phyloP scores from a whole-genome alignment of 2,329 filamentous ascomycete species.

The Nemania serpens region DNA sequence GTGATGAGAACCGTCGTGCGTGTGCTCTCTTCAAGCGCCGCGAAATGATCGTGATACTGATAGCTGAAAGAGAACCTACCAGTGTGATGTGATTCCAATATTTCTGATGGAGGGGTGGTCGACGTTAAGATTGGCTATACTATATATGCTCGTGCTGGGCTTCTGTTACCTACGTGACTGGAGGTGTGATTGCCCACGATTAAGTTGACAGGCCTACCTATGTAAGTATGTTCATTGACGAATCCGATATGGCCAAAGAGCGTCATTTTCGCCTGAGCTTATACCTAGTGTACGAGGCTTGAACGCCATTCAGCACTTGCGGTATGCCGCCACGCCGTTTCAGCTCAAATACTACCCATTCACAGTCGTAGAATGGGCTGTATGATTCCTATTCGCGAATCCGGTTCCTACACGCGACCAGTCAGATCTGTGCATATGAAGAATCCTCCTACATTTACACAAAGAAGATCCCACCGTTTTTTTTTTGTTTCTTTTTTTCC shows the following conservation, averaged over 20 bases:
- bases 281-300: conserved; percentile 1
- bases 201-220: neutral
- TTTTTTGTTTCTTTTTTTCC: neutral
- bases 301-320: conserved; percentile 3
- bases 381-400: conserved; percentile 22
- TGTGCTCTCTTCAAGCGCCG: conserved; percentile 12
- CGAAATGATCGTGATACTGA: conserved; percentile 6
- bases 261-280: conserved; percentile 20
- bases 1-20: conserved; percentile 9
- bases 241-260: conserved; percentile 14
- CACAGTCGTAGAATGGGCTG: conserved; percentile 9
- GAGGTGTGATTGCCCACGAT: conserved; percentile 8
- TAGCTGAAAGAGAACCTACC: conserved; percentile 9
- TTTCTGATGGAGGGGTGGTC: conserved; percentile 22
- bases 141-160: neutral
- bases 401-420: conserved; percentile 12
- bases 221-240: conserved; percentile 8
- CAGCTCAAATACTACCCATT: conserved; percentile 21
- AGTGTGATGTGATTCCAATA: conserved; percentile 9
- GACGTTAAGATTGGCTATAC: conserved; percentile 19
- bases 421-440: conserved; percentile 16
- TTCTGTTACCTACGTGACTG: neutral
- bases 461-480: neutral
- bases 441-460: conserved; percentile 21
- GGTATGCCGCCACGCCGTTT: conserved; percentile 17